phyloP scores from a whole-genome alignment of 2,329 filamentous ascomycete species.

The Biscogniauxia marginata region DNA sequence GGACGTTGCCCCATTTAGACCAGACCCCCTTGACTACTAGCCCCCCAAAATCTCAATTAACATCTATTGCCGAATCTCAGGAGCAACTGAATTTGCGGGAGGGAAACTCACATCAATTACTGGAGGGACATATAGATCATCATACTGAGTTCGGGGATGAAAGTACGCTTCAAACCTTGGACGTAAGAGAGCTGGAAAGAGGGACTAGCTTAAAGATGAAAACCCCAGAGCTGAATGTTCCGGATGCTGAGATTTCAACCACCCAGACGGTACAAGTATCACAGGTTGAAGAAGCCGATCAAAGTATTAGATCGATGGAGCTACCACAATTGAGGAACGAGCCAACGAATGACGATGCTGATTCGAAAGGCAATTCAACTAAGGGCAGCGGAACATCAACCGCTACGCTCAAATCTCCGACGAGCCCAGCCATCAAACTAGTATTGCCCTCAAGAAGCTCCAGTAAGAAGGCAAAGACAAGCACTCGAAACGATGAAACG shows the following conservation, averaged over 20 bases:
- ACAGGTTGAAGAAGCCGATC: neutral
- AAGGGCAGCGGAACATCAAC: neutral
- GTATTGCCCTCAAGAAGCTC: conserved; percentile 22
- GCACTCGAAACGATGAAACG: neutral
- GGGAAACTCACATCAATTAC: neutral
- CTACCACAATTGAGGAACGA: neutral
- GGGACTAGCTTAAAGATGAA: neutral
- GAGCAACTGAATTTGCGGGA: conserved; percentile 9
- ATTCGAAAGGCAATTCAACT: neutral
- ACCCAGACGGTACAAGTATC: conserved; percentile 7
- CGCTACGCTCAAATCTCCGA: conserved; percentile 1
- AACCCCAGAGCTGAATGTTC: neutral
- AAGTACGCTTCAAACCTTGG: neutral
- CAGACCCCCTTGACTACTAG: conserved; percentile 11
- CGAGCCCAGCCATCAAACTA: conserved; percentile 8
- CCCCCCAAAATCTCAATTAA: conserved; percentile 14
- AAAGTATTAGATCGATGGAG: conserved; percentile 2
- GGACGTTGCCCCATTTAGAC: conserved; percentile 7
- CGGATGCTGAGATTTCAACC: neutral
- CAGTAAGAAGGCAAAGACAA: conserved; percentile 15
- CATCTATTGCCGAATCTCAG: conserved; percentile 13
- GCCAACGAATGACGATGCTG: neutral
- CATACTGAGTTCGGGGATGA: neutral
- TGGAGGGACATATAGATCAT: neutral
- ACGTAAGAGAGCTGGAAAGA: neutral